Base-by-base conservation (phyloP, 805 yeast genomes). In the Spathaspora passalidarum region DNA sequence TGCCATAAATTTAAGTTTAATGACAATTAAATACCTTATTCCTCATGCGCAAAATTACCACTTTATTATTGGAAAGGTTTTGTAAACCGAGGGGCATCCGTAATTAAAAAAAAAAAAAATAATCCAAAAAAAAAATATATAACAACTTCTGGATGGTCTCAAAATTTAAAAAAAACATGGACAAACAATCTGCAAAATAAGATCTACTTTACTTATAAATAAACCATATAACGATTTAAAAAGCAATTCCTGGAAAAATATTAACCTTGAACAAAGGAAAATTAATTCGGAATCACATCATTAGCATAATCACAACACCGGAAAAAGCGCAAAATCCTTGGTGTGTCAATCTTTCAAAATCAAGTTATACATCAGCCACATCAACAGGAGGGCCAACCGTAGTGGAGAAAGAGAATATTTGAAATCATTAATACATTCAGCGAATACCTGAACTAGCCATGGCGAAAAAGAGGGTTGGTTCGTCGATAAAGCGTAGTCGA, bases 401-500 rank as follows among this genome's bases (percentile, higher is more conserved):
- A n/a, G n/a, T n/a, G 9, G 25, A 9, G 25, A 22, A 9, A 22
- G 6, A 6, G 13, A 29, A 3, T 17, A n/a, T 22, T 6, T 22
- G 17, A 17, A 29, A 4, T 29, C 34, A 29, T n/a, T n/a, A 29
- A 36, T 36, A 20, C 3, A 34, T 36, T 17, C 38, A 20, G 38
- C 4, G n/a, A 5, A 32, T n/a, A 32, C 22, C 17, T n/a, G 23
- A 17, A 36, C 4, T n/a, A 36, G 21, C 20, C 21, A 61, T 61
- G 66, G 62, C 61, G 13, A 59, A 56, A 40, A 60, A 57, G 46
- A 52, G 62, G 42, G 48, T 53, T 42, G 53, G 53, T 40, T 56
- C 57, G 16, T 42, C 57, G 21, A 37, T 40, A 13, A 69, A 68
- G 47, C 53, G 65, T 46, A 66, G 67, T 43, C 59, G 76, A 52